Conservation (phyloP, 1,284 basidiomycete genomes). For the Sparassis latifolia region DNA sequence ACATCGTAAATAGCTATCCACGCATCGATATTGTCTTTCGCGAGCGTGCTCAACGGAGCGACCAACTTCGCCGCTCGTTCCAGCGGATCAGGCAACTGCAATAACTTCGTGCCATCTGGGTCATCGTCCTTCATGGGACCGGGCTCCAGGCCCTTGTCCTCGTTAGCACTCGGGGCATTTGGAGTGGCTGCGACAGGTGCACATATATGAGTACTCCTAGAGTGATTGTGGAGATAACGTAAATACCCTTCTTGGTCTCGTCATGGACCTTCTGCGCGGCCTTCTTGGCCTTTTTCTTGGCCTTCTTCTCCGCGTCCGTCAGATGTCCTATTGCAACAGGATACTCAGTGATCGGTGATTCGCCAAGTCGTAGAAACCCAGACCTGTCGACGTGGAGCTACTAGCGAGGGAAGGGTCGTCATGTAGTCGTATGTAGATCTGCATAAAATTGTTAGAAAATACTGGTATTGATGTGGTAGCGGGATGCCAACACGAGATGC, state of each 20-base stretch:
- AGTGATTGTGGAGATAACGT: background rate
- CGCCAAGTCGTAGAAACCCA: slow-evolving; percentile 1
- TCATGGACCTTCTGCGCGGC: slow-evolving; percentile 65
- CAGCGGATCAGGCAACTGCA: slow-evolving; percentile 63
- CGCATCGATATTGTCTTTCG: slow-evolving; percentile 52
- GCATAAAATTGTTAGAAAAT: slow-evolving; percentile 1
- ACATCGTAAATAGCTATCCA: slow-evolving; percentile 83
- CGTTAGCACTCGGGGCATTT: slow-evolving; percentile 31
- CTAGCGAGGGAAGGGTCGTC: slow-evolving; percentile 68
- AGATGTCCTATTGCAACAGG: slow-evolving; percentile 27
- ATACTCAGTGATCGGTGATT: background rate
- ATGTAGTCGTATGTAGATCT: slow-evolving; percentile 73
- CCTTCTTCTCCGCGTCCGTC: slow-evolving; percentile 77
- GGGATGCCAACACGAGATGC: slow-evolving; percentile 49
- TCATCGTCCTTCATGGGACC: slow-evolving; percentile 71
- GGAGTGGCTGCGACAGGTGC: slow-evolving; percentile 22
- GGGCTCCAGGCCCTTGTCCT: slow-evolving; percentile 74
- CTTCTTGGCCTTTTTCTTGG: slow-evolving; percentile 88
- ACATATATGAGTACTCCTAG: background rate
- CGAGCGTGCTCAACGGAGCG: slow-evolving; percentile 55
- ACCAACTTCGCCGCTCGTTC: slow-evolving; percentile 75
- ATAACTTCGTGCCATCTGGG: slow-evolving; percentile 70
- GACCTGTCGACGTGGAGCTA: slow-evolving; percentile 34
- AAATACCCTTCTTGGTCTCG: slow-evolving; percentile 53
- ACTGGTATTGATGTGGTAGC: background rate